Percentiles rank a stretch among this genome's conserved stretches.
Conservation (phyloP, 1,284 basidiomycete species). For the Ceratobasidium sp. region DNA sequence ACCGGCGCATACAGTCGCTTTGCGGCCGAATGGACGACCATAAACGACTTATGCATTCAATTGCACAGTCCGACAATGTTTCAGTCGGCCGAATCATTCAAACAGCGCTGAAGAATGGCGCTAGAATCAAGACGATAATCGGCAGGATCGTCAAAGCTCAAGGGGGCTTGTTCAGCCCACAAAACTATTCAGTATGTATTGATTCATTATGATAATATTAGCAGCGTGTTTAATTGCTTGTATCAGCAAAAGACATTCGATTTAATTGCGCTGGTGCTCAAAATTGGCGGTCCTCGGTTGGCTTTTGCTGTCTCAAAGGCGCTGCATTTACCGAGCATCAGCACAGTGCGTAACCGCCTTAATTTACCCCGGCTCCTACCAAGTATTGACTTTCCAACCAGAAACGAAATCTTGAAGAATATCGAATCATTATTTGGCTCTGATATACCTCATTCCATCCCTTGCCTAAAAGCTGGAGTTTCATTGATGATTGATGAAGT, state of each 20-base stretch:
- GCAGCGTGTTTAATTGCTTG: too few relatives aligned
- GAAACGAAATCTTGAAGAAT: not conserved
- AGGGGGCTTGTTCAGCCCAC: conserved; percentile 6
- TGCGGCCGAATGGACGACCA: too few relatives aligned
- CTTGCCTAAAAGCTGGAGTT: not conserved
- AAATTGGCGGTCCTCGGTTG: conserved; percentile 5
- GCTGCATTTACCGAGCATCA: not conserved
- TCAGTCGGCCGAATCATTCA: conserved; percentile 1
- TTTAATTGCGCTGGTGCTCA: not conserved
- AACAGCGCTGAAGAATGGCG: not conserved
- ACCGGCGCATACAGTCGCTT: too few relatives aligned
- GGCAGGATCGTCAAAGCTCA: not conserved
- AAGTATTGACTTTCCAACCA: not conserved
- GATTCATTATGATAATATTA: too few relatives aligned
- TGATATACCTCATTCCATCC: not conserved
- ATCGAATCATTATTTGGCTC: conserved; percentile 8
- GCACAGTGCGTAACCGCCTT: not conserved
- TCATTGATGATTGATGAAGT: conserved; percentile 27
- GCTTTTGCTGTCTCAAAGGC: not conserved
- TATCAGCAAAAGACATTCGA: not conserved
- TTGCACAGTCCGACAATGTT: not conserved
- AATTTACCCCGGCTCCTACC: not conserved
- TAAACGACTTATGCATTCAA: too few relatives aligned
- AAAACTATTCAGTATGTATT: not conserved
- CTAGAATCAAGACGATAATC: conserved; percentile 10